A percentile compares a stretch with the other conserved stretches of the same genome.
Evolutionary conservation across 805 yeast genomes (phyloP).

Genomic region (Hanseniaspora thailandica): DNA sequence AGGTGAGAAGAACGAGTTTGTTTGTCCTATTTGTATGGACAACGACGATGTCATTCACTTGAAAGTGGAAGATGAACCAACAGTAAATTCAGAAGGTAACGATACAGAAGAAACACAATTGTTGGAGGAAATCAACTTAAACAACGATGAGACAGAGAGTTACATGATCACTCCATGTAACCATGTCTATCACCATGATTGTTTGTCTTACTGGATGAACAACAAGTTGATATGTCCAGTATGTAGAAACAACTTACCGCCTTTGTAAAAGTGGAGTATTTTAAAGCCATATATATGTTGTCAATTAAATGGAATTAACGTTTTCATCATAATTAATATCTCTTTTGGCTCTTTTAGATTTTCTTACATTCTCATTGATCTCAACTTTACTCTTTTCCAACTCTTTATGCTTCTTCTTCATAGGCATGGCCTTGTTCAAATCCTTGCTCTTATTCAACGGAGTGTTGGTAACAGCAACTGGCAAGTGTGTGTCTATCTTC

Average conservation of each 20-base stretch:
- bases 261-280: conserved; percentile 39
- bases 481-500: background rate
- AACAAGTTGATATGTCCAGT: conserved; percentile 89
- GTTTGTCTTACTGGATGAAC: conserved; percentile 88
- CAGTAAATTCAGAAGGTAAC: conserved; percentile 6
- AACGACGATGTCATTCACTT: conserved; percentile 9
- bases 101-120: conserved; percentile 19
- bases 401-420: background rate
- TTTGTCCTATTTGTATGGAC: conserved; percentile 16
- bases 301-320: background rate
- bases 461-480: background rate
- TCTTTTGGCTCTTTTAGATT: conserved; percentile 4
- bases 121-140: background rate
- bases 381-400: background rate
- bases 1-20: conserved; percentile 1
- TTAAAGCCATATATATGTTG: conserved; percentile 25
- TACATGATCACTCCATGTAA: conserved; percentile 86
- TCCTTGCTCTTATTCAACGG: background rate
- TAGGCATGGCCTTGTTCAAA: background rate
- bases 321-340: conserved; percentile 6
- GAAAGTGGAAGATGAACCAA: background rate
- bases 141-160: conserved; percentile 26
- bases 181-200: conserved; percentile 81
- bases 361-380: background rate
- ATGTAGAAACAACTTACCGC: conserved; percentile 77